Base-by-base conservation (phyloP, 495 filamentous ascomycete genomes). In the Neurospora sp. region DNA sequence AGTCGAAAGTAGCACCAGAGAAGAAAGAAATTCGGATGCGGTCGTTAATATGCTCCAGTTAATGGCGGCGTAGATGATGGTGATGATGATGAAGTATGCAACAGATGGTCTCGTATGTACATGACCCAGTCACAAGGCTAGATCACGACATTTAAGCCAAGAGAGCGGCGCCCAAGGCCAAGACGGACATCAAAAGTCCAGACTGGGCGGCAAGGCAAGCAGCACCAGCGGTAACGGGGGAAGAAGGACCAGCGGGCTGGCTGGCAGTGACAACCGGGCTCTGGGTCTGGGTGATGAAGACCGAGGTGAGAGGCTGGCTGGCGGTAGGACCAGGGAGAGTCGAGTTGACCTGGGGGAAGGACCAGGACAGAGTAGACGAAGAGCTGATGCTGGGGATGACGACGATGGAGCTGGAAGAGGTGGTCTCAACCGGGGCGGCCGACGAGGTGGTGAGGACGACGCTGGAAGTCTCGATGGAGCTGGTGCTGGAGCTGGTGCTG, bases 91-190 rank as follows among this genome's bases (percentile, higher is more conserved):
- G 61, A 48, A 68, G 69, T 69, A 35, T 48, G 69, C 69, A 71
- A 46, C 48, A 70, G 42, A 75, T 75, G 41, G 72, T 69, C 69
- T 70, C 72, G 71, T 70, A 10, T 46, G 42, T 40, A n/a, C n/a
- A 10, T 31, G 48, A 11, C 61, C 40, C 44, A 35, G 37, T 69
- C 42, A 48, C 38, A 71, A 59, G n/a, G 68, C 71, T 18, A 70
- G 27, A 44, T 61, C 22, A 46, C 27, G 40, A 38, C 44, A 68
- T 53, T 82, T 81, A 85, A 41, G 79, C 81, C 46, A 87, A 75
- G 69, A 87, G 75, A 73, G 80, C 81, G 37, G 81, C 79, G 68
- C 81, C 82, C 68, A 83, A 78, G 31, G 81, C 84, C 22, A 87
- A 69, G 27, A 81, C 79, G 75, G 79, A 79, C 70, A 84, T 75